phyloP scores from a whole-genome alignment of 192 early-diverging fungal species.

The Rhizoclosmatium sp. region DNA sequence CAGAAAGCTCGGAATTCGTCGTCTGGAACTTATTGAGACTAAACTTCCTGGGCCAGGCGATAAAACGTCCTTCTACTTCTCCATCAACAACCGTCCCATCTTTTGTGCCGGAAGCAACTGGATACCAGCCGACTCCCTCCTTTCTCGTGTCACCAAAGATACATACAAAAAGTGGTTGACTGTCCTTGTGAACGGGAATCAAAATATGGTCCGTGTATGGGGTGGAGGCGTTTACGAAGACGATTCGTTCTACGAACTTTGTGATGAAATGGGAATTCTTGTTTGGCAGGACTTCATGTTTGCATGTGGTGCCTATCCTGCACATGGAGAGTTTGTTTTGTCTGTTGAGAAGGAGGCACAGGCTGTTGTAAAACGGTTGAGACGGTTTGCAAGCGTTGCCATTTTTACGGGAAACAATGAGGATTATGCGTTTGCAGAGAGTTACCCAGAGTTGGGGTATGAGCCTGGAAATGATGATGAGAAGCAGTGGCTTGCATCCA shows the following conservation, averaged over 20 bases:
- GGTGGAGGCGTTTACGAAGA: constrained; percentile 64
- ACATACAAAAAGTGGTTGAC: constrained; percentile 39
- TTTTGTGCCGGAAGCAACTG: constrained; percentile 64
- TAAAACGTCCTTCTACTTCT: constrained; percentile 60
- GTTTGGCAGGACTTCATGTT: constrained; percentile 77
- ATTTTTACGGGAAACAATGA: constrained; percentile 71
- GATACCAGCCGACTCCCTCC: constrained; percentile 67
- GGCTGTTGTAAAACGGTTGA: constrained; percentile 51
- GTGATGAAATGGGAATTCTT: constrained; percentile 63
- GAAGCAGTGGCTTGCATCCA: constrained; percentile 27
- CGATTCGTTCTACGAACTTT: constrained; percentile 59
- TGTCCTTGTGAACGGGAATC: constrained; percentile 51
- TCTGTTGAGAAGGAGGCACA: constrained; percentile 53
- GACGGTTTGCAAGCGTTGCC: constrained; percentile 56
- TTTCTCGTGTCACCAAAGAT: constrained; percentile 28
- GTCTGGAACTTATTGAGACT: constrained; percentile 6
- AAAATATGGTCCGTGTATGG: constrained; percentile 71
- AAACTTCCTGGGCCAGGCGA: constrained; percentile 20
- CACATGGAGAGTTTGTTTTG: constrained; percentile 49
- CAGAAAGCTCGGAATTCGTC: constrained; percentile 24
- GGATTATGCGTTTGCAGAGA: constrained; percentile 57
- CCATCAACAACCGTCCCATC: constrained; percentile 53
- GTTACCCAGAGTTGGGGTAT: constrained; percentile 49
- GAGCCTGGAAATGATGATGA: constrained; percentile 42
- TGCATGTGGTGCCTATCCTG: constrained; percentile 62